These are phyloP conservation scores for Daldinia decipiens DNA, from an alignment of 495 filamentous ascomycete genomes.

Conservation along the genomic window DNA sequence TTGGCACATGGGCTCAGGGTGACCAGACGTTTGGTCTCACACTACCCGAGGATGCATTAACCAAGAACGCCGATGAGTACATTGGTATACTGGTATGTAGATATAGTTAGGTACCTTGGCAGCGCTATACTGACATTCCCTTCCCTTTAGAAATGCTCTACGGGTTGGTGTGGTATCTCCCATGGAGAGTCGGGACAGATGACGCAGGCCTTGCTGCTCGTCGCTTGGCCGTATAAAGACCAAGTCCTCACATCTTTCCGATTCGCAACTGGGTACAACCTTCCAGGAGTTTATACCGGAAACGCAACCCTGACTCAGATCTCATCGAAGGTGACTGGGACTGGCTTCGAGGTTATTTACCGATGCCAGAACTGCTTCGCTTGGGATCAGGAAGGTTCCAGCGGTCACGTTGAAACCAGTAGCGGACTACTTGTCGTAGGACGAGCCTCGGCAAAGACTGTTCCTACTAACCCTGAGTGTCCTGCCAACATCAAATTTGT, in stretches of 20 bases:
- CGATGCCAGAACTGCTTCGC: conserved; percentile 71
- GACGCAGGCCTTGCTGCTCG: conserved; percentile 66
- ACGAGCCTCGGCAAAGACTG: conserved; percentile 52
- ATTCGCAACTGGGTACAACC: conserved; percentile 66
- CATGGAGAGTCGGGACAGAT: conserved; percentile 64
- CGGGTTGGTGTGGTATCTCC: conserved; percentile 68
- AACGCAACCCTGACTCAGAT: conserved; percentile 68
- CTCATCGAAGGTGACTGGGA: conserved; percentile 61
- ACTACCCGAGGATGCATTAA: conserved; percentile 63
- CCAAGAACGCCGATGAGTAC: conserved; percentile 65
- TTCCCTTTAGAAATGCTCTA: conserved; percentile 44
- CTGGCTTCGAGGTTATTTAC: conserved; percentile 67
- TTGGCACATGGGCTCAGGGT: conserved; percentile 53
- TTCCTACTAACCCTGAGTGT: conserved; percentile 49
- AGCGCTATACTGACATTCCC: background rate
- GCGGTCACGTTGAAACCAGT: conserved; percentile 52
- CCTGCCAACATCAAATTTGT: conserved; percentile 49
- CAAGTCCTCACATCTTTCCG: conserved; percentile 66
- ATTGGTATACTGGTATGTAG: conserved; percentile 65
- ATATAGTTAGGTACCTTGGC: background rate
- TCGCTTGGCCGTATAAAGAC: conserved; percentile 65
- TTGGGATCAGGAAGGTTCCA: conserved; percentile 64
- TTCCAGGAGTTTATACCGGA: conserved; percentile 68
- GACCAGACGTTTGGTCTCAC: conserved; percentile 64
- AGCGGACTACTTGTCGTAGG: conserved; percentile 55